phyloP scores from a whole-genome alignment of 2,329 filamentous ascomycete genomes.

The Phialophora tarda region DNA sequence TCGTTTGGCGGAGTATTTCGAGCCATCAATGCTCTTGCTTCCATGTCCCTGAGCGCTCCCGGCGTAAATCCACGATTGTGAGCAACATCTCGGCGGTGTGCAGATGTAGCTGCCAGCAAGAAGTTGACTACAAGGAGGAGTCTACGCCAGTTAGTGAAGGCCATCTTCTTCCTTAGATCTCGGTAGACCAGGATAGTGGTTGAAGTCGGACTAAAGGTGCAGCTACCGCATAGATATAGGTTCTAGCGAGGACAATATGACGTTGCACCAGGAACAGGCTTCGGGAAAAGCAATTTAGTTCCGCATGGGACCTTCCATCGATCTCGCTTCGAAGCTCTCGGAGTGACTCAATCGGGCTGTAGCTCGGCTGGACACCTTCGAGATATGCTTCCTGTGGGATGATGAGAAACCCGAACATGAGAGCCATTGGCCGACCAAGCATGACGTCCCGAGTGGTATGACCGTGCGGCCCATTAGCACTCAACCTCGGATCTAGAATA shows the following conservation, averaged over 20 bases:
- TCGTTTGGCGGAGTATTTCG: conserved; percentile 12
- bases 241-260: conserved; percentile 1
- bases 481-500: neutral
- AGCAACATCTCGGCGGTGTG: conserved; percentile 24
- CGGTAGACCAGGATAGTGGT: neutral
- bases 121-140: conserved; percentile 22
- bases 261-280: conserved; percentile 7
- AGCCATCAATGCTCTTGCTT: conserved; percentile 23
- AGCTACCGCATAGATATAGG: conserved; percentile 25
- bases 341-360: neutral
- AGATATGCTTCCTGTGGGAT: neutral
- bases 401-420: neutral
- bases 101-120: conserved; percentile 19
- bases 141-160: conserved; percentile 12
- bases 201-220: conserved; percentile 22
- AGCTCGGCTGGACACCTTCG: neutral
- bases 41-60: conserved; percentile 26
- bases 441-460: neutral
- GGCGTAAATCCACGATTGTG: conserved; percentile 26
- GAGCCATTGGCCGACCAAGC: neutral
- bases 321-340: conserved; percentile 2
- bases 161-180: conserved; percentile 8
- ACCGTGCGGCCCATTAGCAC: neutral
- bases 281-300: conserved; percentile 5
- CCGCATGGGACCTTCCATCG: neutral